Conservation (phyloP, 768 basidiomycete species). For the Mycena crocata region DNA sequence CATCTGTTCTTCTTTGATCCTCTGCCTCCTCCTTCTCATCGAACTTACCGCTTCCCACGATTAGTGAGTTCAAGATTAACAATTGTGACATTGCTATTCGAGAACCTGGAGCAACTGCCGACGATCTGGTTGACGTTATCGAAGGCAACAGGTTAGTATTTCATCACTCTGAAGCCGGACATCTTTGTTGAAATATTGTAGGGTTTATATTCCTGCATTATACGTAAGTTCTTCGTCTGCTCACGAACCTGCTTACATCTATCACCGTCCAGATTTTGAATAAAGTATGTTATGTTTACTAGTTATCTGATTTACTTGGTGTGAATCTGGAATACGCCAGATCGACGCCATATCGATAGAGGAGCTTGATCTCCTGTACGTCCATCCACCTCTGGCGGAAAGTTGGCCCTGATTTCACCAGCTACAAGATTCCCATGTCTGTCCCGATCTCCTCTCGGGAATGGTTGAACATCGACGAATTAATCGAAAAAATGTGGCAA, state of each 20-base stretch:
- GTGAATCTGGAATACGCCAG: slow-evolving; percentile 47
- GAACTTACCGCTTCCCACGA: too few species aligned
- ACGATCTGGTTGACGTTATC: slow-evolving; percentile 96
- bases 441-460: slow-evolving; percentile 94
- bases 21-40: too few species aligned
- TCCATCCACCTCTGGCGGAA: slow-evolving; percentile 27
- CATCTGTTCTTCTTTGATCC: too few species aligned
- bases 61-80: slow-evolving; percentile 91
- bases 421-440: slow-evolving; percentile 94
- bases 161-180: background rate
- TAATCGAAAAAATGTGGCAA: slow-evolving; percentile 94
- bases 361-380: slow-evolving; percentile 90
- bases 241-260: background rate
- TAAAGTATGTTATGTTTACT: slow-evolving; percentile 64
- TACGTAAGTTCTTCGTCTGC: slow-evolving; percentile 67
- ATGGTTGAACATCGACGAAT: slow-evolving; percentile 97
- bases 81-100: slow-evolving; percentile 95
- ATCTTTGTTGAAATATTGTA: slow-evolving; percentile 41
- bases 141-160: slow-evolving; percentile 88
- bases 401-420: slow-evolving; percentile 35
- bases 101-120: slow-evolving; percentile 90
- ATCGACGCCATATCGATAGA: slow-evolving; percentile 99
- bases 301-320: slow-evolving; percentile 10
- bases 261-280: slow-evolving; percentile 71
- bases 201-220: slow-evolving; percentile 93